These are phyloP conservation scores for Penicillium palitans DNA, from an alignment of 2,329 filamentous ascomycete species.

Conservation along the genomic window DNA sequence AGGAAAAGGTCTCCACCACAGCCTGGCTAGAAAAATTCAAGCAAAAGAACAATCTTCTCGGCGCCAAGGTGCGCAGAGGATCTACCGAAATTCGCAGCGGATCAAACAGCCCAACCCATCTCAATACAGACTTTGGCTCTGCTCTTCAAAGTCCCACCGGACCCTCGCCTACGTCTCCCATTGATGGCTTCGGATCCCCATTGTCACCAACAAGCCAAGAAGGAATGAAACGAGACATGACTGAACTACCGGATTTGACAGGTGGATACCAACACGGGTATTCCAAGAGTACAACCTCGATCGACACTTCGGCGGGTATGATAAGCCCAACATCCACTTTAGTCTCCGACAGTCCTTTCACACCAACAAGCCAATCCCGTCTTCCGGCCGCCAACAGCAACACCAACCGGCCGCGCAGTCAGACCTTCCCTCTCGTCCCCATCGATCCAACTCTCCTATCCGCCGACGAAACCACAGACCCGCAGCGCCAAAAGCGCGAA, in stretches of 20 bases:
- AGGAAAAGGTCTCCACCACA: constrained; percentile 68
- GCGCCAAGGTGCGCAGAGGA: constrained; percentile 55
- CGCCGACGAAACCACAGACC: constrained; percentile 52
- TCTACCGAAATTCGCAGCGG: constrained; percentile 61
- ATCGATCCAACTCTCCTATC: constrained; percentile 55
- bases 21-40: constrained; percentile 96
- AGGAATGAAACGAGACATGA: constrained; percentile 61
- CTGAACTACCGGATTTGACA: constrained; percentile 61
- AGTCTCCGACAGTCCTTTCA: constrained; percentile 75
- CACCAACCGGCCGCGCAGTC: constrained; percentile 76
- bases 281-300: constrained; percentile 66
- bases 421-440: constrained; percentile 73
- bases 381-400: constrained; percentile 52
- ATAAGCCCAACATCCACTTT: constrained; percentile 75
- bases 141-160: constrained; percentile 63
- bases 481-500: constrained; percentile 56
- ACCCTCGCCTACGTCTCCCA: constrained; percentile 73
- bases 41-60: constrained; percentile 71
- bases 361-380: constrained; percentile 53
- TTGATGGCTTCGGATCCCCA: constrained; percentile 61
- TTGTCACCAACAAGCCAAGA: constrained; percentile 71
- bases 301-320: constrained; percentile 67
- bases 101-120: constrained; percentile 62
- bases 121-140: constrained; percentile 58
- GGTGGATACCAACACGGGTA: constrained; percentile 64